Evolutionary conservation across 2,329 filamentous ascomycete genomes (phyloP), one percentile per base, ranked within the genome.

Genomic region (Corniculantispora saksenae): DNA sequence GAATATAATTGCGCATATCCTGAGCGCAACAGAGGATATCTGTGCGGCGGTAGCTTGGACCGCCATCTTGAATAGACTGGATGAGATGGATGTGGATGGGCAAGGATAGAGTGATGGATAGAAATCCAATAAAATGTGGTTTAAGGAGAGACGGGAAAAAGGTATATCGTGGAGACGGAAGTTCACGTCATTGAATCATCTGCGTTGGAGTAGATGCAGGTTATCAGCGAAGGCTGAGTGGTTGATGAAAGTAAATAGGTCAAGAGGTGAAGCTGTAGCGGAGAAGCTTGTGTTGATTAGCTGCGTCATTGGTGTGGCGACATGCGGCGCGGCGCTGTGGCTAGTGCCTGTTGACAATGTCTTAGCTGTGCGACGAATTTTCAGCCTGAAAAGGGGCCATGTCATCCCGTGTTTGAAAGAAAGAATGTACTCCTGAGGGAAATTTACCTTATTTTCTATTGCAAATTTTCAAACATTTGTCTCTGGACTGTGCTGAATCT

Each of bases 21-120:
- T 76, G 68, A 80, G 67, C n/a, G 72, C 71, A 45, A 75, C 70
- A 19, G 79, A 80, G 65, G 78, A 74, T 66, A 74, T 67, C 69
- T 73, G 74, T 43, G 78, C 72, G 50, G 74, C 64, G 13, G 66
- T 72, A 38, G 68, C 70, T 55, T 78, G 75, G 61, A 76, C 51
- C 43, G 72, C 70, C 75, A 77, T 77, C 45, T 61, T 69, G 66
- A 48, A 21, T 25, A 43, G 47, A 51, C 21, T 43, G 17, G 32
- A 32, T 29, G 32, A 45, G 35, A 29, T 25, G 25, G 47, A 10
- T 53, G 32, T 23, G n/a, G 54, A 32, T 43, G 12, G 32, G 29
- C 17, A 29, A 17, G 10, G n/a, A 25, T 21, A 23, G 19, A 58
- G 43, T n/a, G 23, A 27, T 2, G 35, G 21, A 13, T 40, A 17